Evolutionary conservation across 192 early-diverging fungal genomes (phyloP), one percentile per base, ranked within the genome.

Genomic region (Jimgerdemannia flammicorona): DNA sequence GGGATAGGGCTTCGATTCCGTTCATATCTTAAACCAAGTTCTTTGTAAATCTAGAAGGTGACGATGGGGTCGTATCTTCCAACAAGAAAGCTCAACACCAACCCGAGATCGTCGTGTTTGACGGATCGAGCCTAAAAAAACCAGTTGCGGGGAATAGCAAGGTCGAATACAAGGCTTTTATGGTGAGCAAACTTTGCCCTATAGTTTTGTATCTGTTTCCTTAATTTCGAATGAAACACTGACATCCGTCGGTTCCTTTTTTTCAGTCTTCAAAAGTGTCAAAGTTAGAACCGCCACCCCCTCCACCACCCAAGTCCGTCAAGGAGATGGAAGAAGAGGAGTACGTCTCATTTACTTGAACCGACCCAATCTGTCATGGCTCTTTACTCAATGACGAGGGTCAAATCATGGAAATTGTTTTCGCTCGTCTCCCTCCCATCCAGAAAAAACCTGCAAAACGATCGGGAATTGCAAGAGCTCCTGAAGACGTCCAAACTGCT

Each of bases 311-410:
- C 40, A 76, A 70, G 66, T 41, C 68, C 7, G 44, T 40, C 17
- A 71, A 79, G 44, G 76, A 78, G 9, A 40, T 66, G 49, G 83
- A 82, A 69, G 81, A 84, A 44, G 83, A 84, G n/a, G 75, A 78
- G 76, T 80, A 78, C 75, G 74, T 74, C 54, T 7, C 29, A 29
- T 29, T 29, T n/a, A n/a, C n/a, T n/a, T n/a, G n/a, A n/a, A n/a
- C n/a, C n/a, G 29, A 1, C 29, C 29, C 29, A 29, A 29, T 29
- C 29, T 29, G 29, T 29, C 29, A 29, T 0, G 29, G 29, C 29
- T 29, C 29, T 29, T 29, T 29, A 29, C 29, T 29, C 29, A 29
- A 29, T 29, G 29, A 1, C 29, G 29, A 29, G 29, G 29, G 29
- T 29, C 29, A 29, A 29, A n/a, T n/a, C n/a, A n/a, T n/a, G n/a